These are phyloP conservation scores for Xylaria sp. DNA, from an alignment of 2,329 filamentous ascomycete genomes.

Conservation along the genomic window DNA sequence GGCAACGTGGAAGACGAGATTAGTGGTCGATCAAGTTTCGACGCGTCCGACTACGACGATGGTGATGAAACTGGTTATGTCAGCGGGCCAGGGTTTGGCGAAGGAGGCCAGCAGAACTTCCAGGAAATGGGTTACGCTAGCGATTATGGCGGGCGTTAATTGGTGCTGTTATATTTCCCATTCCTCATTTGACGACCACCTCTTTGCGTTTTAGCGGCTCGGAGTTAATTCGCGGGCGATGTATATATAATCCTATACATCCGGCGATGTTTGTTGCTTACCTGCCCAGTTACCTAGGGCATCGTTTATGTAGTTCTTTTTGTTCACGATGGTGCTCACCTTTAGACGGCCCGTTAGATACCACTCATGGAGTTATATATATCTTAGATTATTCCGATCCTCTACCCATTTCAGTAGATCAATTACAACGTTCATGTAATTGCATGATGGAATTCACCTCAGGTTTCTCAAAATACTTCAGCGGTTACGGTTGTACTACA, in stretches of 20 bases:
- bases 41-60: slow-evolving; percentile 81
- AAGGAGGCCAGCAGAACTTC: slow-evolving; percentile 66
- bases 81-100: slow-evolving; percentile 69
- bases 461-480: background rate
- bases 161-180: slow-evolving; percentile 3
- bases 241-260: slow-evolving; percentile 23
- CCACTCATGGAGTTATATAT: slow-evolving; percentile 45
- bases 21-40: slow-evolving; percentile 84
- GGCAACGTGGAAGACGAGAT: slow-evolving; percentile 80
- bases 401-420: background rate
- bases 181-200: slow-evolving; percentile 19
- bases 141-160: slow-evolving; percentile 61
- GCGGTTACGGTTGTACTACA: background rate
- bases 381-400: slow-evolving; percentile 21
- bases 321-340: slow-evolving; percentile 15
- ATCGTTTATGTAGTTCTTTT: slow-evolving; percentile 22
- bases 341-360: slow-evolving; percentile 50
- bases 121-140: slow-evolving; percentile 66
- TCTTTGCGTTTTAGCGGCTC: slow-evolving; percentile 23
- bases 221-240: slow-evolving; percentile 18
- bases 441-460: background rate
- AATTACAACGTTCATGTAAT: background rate
- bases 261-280: slow-evolving; percentile 20
- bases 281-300: slow-evolving; percentile 3
- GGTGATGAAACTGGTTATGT: slow-evolving; percentile 77